Evolutionary conservation across 1,284 basidiomycete species (phyloP).

Genomic region (Cystobasidium sp.): DNA sequence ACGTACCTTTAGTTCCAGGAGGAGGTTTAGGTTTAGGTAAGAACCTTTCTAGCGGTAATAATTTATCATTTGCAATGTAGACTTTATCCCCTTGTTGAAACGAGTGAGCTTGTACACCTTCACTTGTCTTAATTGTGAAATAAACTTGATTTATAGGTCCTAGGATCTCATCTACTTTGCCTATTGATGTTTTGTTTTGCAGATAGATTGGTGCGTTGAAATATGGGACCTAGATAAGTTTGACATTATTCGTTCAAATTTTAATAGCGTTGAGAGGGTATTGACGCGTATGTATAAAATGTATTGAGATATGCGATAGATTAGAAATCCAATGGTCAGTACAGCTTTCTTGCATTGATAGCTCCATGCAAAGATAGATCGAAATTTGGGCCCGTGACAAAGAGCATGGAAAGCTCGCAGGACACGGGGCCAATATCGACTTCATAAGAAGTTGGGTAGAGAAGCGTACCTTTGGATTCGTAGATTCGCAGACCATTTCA

Average conservation of each 20-base stretch:
- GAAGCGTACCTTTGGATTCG: conserved; percentile 70
- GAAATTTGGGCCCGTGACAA: too few species aligned
- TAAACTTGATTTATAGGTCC: conserved; percentile 98
- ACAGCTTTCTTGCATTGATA: too few species aligned
- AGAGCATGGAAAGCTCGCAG: background rate
- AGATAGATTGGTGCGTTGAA: conserved; percentile 99
- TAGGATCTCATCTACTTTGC: conserved; percentile 94
- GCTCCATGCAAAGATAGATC: too few species aligned
- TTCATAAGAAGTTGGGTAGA: background rate
- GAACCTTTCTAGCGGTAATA: conserved; percentile 95
- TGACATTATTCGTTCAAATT: conserved; percentile 8
- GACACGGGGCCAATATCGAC: too few species aligned
- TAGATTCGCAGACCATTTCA: conserved; percentile 93
- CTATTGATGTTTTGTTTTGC: conserved; percentile 94
- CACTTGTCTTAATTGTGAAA: conserved; percentile 97
- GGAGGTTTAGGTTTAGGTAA: conserved; percentile 90
- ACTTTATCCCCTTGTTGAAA: conserved; percentile 99
- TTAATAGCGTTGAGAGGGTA: background rate
- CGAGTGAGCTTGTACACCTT: conserved; percentile 91
- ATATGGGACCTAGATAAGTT: conserved; percentile 72
- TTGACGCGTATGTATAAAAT: background rate
- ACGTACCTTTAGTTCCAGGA: conserved; percentile 66
- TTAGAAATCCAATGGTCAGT: too few species aligned
- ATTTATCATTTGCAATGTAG: conserved; percentile 93
- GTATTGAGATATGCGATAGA: background rate